phyloP scores from a whole-genome alignment of 2,329 filamentous ascomycete species.

The Parastagonospora avenae region DNA sequence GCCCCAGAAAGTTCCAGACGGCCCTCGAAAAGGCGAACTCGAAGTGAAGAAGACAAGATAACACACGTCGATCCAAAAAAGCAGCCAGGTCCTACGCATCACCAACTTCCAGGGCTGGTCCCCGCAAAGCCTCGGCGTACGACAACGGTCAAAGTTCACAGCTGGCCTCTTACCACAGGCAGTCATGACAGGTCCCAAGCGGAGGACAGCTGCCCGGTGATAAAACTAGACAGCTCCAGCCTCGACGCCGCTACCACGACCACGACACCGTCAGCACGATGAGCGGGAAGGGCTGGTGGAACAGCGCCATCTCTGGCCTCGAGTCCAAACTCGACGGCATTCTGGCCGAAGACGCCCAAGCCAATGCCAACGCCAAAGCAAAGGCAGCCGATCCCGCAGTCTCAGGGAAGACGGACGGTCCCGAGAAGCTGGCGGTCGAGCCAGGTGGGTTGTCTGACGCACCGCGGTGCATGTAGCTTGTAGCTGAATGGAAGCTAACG shows the following conservation, averaged over 20 bases:
- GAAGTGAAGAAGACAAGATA: too few relatives aligned
- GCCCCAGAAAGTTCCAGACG: too few relatives aligned
- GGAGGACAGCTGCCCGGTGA: conserved; percentile 38
- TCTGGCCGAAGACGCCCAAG: conserved; percentile 75
- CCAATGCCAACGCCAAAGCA: conserved; percentile 44
- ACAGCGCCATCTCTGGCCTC: conserved; percentile 89
- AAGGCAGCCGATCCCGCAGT: conserved; percentile 39
- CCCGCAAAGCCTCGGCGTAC: conserved; percentile 32
- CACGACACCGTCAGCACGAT: conserved; percentile 18
- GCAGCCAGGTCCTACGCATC: background rate
- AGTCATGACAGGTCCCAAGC: conserved; percentile 39
- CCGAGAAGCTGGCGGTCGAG: conserved; percentile 40
- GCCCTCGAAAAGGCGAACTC: too few relatives aligned
- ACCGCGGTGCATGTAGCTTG: background rate
- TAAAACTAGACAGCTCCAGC: background rate
- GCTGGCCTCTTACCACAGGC: conserved; percentile 34
- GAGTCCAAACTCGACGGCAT: conserved; percentile 93
- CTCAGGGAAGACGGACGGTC: conserved; percentile 24
- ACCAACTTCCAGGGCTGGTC: conserved; percentile 9
- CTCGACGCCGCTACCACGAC: conserved; percentile 4
- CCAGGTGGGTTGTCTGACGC: conserved; percentile 32
- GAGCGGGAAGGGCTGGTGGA: conserved; percentile 41
- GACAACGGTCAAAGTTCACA: conserved; percentile 19
- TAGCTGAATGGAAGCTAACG: conserved; percentile 23
- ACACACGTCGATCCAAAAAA: too few relatives aligned